phyloP scores from a whole-genome alignment of 768 basidiomycete species.

The Kwoniella mangroviensis region DNA sequence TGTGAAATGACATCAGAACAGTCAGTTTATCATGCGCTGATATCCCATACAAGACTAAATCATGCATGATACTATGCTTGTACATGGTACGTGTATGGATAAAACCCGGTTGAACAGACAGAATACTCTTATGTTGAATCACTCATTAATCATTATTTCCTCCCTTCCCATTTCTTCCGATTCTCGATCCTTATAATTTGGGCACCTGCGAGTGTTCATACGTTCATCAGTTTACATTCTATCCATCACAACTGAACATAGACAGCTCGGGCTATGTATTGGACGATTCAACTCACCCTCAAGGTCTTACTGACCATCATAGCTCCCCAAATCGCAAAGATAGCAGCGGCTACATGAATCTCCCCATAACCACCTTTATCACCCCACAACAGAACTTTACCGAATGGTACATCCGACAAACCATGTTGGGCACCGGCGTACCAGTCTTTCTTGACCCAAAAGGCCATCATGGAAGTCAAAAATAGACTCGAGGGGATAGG shows the following conservation, averaged over 20 bases:
- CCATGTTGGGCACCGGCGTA: slow-evolving; percentile 64
- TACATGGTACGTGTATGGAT: slow-evolving; percentile 1
- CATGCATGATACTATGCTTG: neutral
- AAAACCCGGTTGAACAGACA: slow-evolving; percentile 8
- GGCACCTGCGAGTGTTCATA: neutral
- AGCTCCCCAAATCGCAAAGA: slow-evolving; percentile 87
- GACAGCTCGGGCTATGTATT: too few relatives aligned
- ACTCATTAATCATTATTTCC: neutral
- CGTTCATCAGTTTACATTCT: neutral
- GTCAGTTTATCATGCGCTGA: neutral
- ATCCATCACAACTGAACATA: neutral
- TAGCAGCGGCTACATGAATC: slow-evolving; percentile 74
- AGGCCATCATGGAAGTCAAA: slow-evolving; percentile 77
- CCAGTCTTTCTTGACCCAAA: slow-evolving; percentile 84
- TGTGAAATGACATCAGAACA: too few relatives aligned
- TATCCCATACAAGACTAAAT: neutral
- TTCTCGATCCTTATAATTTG: neutral
- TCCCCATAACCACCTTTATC: slow-evolving; percentile 61
- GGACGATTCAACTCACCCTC: slow-evolving; percentile 63
- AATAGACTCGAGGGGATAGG: slow-evolving; percentile 90
- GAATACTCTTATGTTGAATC: neutral
- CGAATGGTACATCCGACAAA: slow-evolving; percentile 68
- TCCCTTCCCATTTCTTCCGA: neutral
- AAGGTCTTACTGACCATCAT: slow-evolving; percentile 99
- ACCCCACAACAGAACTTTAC: slow-evolving; percentile 45